Evolutionary conservation across 768 basidiomycete species (phyloP).

Genomic region (Kwoniella dendrophila): DNA sequence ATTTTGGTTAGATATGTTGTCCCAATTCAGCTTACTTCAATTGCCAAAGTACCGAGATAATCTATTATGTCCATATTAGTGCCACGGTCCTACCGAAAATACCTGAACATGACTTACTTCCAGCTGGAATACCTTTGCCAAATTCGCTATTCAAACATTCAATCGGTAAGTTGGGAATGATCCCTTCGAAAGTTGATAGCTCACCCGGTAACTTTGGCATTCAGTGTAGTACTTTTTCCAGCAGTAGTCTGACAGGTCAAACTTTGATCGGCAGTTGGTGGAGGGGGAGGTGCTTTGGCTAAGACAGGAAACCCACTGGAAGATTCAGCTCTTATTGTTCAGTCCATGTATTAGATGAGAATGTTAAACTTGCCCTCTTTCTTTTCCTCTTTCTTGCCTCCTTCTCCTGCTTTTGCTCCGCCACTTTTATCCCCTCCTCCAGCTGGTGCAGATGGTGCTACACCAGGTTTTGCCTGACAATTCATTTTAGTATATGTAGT

Average conservation of each 20-base stretch:
- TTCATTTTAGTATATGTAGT: neutral
- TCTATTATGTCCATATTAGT: constrained; percentile 17
- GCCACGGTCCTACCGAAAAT: neutral
- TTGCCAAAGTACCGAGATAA: constrained; percentile 51
- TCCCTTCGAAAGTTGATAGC: constrained; percentile 4
- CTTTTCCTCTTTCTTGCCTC: constrained; percentile 18
- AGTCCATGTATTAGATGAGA: neutral
- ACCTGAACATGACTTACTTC: constrained; percentile 36
- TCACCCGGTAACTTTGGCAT: constrained; percentile 40
- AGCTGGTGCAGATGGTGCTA: constrained; percentile 7
- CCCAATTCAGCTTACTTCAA: constrained; percentile 52
- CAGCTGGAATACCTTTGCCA: constrained; percentile 47
- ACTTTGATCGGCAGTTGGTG: constrained; percentile 21
- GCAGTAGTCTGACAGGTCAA: constrained; percentile 36
- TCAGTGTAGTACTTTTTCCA: constrained; percentile 42
- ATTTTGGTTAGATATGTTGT: neutral
- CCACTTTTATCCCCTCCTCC: constrained; percentile 22
- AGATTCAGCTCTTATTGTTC: neutral
- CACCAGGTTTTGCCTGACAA: constrained; percentile 18
- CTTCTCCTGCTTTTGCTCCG: too few species aligned
- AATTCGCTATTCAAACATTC: constrained; percentile 32
- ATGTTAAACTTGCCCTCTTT: constrained; percentile 12
- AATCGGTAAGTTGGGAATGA: neutral
- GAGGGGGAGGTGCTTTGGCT: constrained; percentile 12
- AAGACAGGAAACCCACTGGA: neutral